A percentile compares a stretch with the other conserved stretches of the same genome.
phyloP scores from a whole-genome alignment of 139 green algal species.

The Auxenochlorella pyrenoidosa region DNA sequence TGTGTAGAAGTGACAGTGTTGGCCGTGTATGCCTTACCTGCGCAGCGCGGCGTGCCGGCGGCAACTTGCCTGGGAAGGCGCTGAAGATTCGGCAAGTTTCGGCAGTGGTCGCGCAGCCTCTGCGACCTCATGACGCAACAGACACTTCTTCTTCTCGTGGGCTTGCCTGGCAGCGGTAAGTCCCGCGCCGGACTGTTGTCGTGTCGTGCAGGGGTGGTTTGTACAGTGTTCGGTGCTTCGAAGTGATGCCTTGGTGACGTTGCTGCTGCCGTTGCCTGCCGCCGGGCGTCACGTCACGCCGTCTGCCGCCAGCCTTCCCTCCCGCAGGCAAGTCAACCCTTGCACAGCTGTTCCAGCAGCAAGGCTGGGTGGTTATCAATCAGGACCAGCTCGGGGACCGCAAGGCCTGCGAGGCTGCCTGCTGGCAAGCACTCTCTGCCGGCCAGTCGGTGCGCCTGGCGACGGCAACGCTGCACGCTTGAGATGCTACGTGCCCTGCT shows the following conservation, averaged over 20 bases:
- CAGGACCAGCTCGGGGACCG: constrained; percentile 30
- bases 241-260: neutral
- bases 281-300: neutral
- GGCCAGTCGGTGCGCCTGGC: neutral
- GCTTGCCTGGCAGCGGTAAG: constrained; percentile 18
- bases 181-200: too few species aligned
- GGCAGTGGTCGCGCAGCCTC: too few species aligned
- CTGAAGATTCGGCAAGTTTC: too few species aligned
- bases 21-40: too few species aligned
- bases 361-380: constrained; percentile 17
- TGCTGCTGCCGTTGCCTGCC: neutral
- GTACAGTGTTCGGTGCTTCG: neutral
- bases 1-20: too few species aligned
- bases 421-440: neutral
- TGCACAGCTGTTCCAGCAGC: neutral
- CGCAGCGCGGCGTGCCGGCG: too few species aligned
- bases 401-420: constrained; percentile 20
- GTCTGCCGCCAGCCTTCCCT: neutral
- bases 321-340: constrained; percentile 34
- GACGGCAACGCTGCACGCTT: neutral
- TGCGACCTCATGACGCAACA: neutral
- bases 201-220: neutral
- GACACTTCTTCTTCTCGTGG: neutral
- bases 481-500: neutral
- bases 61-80: too few species aligned